These are phyloP conservation scores for Fusarium sp. DNA, from an alignment of 2,329 filamentous ascomycete species.

Conservation along the genomic window DNA sequence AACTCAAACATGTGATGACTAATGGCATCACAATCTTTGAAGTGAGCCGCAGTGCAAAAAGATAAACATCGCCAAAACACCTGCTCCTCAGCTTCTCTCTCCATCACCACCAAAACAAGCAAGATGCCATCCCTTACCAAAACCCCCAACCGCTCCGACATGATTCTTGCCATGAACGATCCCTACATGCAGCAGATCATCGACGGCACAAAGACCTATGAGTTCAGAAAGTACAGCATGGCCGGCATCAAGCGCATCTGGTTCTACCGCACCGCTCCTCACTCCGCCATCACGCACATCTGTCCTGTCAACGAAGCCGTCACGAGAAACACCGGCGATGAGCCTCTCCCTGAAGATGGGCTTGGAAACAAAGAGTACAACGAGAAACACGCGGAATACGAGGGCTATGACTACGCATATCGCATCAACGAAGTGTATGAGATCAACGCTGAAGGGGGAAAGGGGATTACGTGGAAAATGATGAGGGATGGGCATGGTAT, in stretches of 20 bases:
- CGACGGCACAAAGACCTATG: slow-evolving; percentile 38
- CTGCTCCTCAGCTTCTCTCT: fast-evolving
- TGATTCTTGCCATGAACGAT: too few relatives aligned
- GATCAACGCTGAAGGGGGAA: slow-evolving; percentile 4
- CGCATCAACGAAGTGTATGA: slow-evolving; percentile 39
- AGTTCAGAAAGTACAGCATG: slow-evolving; percentile 42
- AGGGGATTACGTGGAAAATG: slow-evolving; percentile 21
- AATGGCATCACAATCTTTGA: too few relatives aligned
- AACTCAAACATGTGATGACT: too few relatives aligned
- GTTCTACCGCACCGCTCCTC: slow-evolving; percentile 43
- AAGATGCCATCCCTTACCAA: neutral
- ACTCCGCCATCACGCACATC: slow-evolving; percentile 44
- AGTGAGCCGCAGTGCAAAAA: too few relatives aligned
- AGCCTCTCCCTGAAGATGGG: slow-evolving; percentile 29
- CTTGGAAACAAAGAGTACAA: slow-evolving; percentile 46
- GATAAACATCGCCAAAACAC: neutral
- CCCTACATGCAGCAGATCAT: slow-evolving; percentile 39
- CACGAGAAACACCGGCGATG: slow-evolving; percentile 29
- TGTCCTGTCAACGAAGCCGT: slow-evolving; percentile 31
- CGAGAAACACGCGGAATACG: slow-evolving; percentile 34
- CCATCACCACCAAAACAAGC: neutral
- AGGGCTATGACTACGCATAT: slow-evolving; percentile 46
- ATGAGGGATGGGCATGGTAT: slow-evolving; percentile 28
- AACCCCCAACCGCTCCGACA: too few relatives aligned
- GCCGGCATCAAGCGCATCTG: slow-evolving; percentile 36